Percentiles rank a stretch among this genome's conserved stretches.
phyloP scores from a whole-genome alignment of 2,329 filamentous ascomycete species.

The Immersiporthe knoxdaviesiana region DNA sequence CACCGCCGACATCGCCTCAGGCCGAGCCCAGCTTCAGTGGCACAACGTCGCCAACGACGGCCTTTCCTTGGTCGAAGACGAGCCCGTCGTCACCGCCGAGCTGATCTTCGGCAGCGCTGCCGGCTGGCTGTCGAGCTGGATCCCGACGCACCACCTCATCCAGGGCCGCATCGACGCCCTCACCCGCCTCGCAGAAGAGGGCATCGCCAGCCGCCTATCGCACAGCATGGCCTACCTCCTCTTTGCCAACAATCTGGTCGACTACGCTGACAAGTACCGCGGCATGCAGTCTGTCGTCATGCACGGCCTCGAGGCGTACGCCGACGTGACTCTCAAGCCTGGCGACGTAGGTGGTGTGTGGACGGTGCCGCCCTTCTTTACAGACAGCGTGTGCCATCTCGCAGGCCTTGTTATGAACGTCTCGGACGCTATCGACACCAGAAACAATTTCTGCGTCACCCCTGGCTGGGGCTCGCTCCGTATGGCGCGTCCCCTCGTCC shows the following conservation, averaged over 20 bases:
- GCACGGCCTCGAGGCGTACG: constrained; percentile 36
- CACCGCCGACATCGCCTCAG: constrained; percentile 49
- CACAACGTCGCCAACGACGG: constrained; percentile 43
- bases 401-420: constrained; percentile 47
- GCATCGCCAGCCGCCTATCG: constrained; percentile 62
- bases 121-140: constrained; percentile 59
- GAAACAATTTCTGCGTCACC: constrained; percentile 41
- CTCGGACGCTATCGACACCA: constrained; percentile 40
- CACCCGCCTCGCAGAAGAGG: constrained; percentile 54
- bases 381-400: constrained; percentile 44
- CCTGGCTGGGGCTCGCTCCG: constrained; percentile 43
- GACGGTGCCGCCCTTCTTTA: constrained; percentile 46
- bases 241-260: constrained; percentile 33
- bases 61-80: constrained; percentile 24
- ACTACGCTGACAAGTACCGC: constrained; percentile 35
- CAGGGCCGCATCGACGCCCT: constrained; percentile 51
- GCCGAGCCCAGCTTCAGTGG: constrained; percentile 49
- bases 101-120: constrained; percentile 55
- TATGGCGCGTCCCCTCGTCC: constrained; percentile 37
- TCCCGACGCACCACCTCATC: constrained; percentile 60
- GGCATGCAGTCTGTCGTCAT: constrained; percentile 36
- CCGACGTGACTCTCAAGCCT: constrained; percentile 33
- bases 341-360: constrained; percentile 37
- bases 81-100: constrained; percentile 52
- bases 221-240: constrained; percentile 44